Conservation (phyloP, 2,329 filamentous ascomycete genomes). For the Colletotrichum sp. region DNA sequence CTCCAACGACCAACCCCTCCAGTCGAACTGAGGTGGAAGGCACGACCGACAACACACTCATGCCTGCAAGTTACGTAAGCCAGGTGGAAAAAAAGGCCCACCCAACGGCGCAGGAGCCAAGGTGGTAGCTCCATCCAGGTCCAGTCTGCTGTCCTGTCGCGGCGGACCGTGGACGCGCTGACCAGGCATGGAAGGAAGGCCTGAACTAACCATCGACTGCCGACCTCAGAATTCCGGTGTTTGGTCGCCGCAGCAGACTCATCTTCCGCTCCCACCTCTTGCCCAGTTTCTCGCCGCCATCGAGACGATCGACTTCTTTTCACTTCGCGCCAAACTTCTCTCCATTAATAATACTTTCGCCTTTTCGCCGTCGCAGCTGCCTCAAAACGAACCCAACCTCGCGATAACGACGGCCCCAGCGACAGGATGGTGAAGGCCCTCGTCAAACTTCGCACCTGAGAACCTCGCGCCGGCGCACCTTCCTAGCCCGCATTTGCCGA, state of each 20-base stretch:
- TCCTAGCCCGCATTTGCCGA: not conserved
- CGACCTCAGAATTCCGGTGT: conserved; percentile 15
- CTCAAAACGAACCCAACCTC: not conserved
- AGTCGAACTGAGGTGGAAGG: not conserved
- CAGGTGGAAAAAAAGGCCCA: not conserved
- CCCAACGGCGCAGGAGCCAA: conserved; percentile 4
- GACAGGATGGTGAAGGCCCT: conserved; percentile 17
- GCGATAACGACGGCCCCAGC: not conserved
- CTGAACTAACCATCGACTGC: conserved; percentile 10
- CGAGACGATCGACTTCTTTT: not conserved
- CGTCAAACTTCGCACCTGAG: conserved; percentile 11
- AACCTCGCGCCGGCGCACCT: conserved; percentile 18
- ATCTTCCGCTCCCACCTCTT: not conserved
- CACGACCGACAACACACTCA: not conserved
- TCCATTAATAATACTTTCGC: not conserved
- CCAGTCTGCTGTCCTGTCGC: conserved; percentile 7
- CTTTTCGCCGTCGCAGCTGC: not conserved
- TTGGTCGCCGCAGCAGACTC: conserved; percentile 4
- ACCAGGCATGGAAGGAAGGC: not conserved
- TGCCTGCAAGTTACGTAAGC: not conserved
- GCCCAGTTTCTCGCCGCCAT: not conserved
- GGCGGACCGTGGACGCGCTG: conserved; percentile 20
- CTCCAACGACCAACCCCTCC: not conserved
- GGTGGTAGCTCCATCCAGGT: conserved; percentile 18
- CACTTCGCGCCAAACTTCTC: not conserved